Evolutionary conservation across 352 stramenopile species (phyloP).

Genomic region (Blastocystis sp.): DNA sequence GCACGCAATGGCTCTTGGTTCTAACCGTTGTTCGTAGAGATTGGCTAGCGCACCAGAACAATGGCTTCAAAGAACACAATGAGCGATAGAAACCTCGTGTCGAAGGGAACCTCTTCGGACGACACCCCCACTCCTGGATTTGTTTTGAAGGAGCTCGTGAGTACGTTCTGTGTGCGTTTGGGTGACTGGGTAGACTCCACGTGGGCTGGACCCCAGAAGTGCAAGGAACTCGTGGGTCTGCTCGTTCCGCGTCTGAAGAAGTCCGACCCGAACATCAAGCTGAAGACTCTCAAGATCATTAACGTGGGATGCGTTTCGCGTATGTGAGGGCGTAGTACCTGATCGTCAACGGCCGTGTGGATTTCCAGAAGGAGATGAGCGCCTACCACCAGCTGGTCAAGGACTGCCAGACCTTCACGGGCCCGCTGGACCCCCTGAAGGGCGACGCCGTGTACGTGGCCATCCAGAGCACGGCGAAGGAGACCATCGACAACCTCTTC

Average conservation of each 20-base stretch:
- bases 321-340: constrained; percentile 5
- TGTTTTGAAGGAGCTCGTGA: constrained; percentile 68
- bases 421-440: constrained; percentile 62
- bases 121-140: constrained; percentile 66
- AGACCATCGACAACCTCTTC: constrained; percentile 65
- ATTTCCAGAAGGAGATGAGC: constrained; percentile 67
- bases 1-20: neutral
- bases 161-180: neutral
- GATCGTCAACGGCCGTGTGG: constrained; percentile 65
- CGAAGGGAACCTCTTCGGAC: constrained; percentile 58
- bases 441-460: constrained; percentile 49
- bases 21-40: constrained; percentile 22
- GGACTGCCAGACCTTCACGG: constrained; percentile 44
- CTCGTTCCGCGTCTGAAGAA: constrained; percentile 66
- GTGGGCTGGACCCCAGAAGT: constrained; percentile 45
- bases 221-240: constrained; percentile 48
- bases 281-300: constrained; percentile 69
- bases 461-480: constrained; percentile 42
- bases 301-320: neutral
- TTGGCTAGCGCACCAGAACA: neutral
- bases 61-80: constrained; percentile 70
- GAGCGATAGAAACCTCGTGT: constrained; percentile 68
- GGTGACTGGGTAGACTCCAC: constrained; percentile 28
- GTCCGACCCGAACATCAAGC: constrained; percentile 65
- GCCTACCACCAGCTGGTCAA: constrained; percentile 57